phyloP scores from a whole-genome alignment of 345 rosid species.

The Hevea brasiliensis region DNA sequence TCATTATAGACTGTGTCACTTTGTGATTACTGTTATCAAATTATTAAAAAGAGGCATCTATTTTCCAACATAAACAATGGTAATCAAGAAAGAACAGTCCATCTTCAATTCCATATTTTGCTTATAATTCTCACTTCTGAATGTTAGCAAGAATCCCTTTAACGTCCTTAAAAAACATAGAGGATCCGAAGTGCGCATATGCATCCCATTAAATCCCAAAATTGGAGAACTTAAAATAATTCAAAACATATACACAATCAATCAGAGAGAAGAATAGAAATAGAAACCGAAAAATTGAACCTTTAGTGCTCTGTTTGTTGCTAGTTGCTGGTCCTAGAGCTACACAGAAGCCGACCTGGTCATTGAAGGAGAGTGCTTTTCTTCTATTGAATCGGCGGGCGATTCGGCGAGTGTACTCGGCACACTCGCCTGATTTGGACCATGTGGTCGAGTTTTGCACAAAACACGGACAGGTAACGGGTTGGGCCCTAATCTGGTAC shows the following conservation, averaged over 20 bases:
- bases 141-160: neutral
- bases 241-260: neutral
- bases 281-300: neutral
- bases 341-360: neutral
- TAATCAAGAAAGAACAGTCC: conserved; percentile 7
- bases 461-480: neutral
- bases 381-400: no score
- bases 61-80: no score
- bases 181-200: neutral
- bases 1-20: neutral
- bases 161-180: neutral
- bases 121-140: neutral
- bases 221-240: neutral
- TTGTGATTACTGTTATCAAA: neutral
- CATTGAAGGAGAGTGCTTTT: no score
- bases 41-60: conserved; percentile 10
- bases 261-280: neutral
- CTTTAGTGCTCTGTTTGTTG: neutral
- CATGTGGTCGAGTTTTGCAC: neutral
- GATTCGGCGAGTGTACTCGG: neutral
- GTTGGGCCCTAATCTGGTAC: neutral
- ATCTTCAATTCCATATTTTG: neutral
- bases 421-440: neutral
- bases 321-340: neutral
- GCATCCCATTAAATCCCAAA: neutral